Percentiles rank a stretch among this genome's conserved stretches.
Evolutionary conservation across 2,329 filamentous ascomycete species (phyloP).

Genomic region (Geosmithia flava): DNA sequence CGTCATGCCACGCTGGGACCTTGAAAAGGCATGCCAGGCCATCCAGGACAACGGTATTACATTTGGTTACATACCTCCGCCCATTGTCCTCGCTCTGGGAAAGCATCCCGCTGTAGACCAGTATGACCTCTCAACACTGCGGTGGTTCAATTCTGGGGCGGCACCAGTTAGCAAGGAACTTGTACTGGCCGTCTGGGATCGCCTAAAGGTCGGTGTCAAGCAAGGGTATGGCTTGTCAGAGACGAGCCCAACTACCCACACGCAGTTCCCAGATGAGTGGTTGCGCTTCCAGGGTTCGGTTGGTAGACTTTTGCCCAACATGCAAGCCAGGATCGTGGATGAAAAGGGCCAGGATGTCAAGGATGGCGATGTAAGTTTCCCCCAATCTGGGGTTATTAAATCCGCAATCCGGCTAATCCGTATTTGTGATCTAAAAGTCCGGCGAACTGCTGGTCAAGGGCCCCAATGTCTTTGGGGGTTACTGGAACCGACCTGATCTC

Average conservation of each 20-base stretch:
- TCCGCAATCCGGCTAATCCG: neutral
- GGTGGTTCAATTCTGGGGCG: conserved; percentile 79
- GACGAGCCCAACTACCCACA: conserved; percentile 68
- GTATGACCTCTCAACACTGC: conserved; percentile 68
- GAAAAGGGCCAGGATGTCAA: conserved; percentile 42
- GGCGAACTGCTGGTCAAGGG: conserved; percentile 72
- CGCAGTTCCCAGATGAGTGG: conserved; percentile 67
- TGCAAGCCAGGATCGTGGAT: conserved; percentile 71
- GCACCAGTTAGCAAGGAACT: conserved; percentile 75
- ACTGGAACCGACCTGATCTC: conserved; percentile 60
- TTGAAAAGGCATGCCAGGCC: conserved; percentile 64
- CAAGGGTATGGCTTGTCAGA: conserved; percentile 89
- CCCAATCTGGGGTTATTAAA: neutral
- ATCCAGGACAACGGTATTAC: conserved; percentile 67
- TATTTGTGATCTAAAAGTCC: conserved; percentile 7
- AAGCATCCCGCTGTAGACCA: conserved; percentile 69
- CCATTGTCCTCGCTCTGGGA: conserved; percentile 66
- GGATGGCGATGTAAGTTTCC: conserved; percentile 26
- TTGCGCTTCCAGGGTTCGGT: conserved; percentile 63
- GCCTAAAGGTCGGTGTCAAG: conserved; percentile 71
- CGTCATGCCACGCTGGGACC: conserved; percentile 63
- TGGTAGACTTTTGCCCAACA: conserved; percentile 65
- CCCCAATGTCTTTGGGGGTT: conserved; percentile 70
- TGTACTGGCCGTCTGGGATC: conserved; percentile 60
- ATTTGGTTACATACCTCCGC: conserved; percentile 73